Evolutionary conservation across 352 stramenopile species (phyloP), one percentile per base, ranked within the genome.

Genomic region (Globisporangium cederbergense): DNA sequence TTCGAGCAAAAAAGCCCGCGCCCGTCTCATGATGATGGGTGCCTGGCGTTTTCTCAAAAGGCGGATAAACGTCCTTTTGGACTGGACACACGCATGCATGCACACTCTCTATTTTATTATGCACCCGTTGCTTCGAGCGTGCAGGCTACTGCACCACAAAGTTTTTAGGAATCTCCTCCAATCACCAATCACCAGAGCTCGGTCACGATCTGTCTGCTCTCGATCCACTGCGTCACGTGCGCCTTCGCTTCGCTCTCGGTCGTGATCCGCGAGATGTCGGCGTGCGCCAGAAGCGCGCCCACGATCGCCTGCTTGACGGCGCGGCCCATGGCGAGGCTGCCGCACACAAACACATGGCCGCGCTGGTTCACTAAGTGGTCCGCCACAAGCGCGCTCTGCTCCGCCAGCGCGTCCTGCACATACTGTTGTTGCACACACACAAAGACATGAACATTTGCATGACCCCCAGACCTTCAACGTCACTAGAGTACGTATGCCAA

Each of bases 321-420:
- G 20, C 82, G 81, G 6, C 87, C 85, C 84, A 95, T 93, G 22
- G 71, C 75, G 34, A 89, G 69, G 57, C 85, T 91, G n/a, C 87
- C 87, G 30, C 87, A 95, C 30, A 95, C 67, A 58, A 79, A 95
- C 30, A 94, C 66, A 68, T 88, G 85, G 38, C 85, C 84, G 36
- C 78, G 65, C 11, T 86, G 61, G 43, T 70, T 58, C 36, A 92
- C 60, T 22, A 93, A 49, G 68, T 92, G 84, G 20, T 74, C 57
- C 7, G 68, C 74, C 10, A 95, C 71, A 11, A 92, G 66, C 51
- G 77, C 77, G 40, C 72, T 79, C 53, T 89, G 70, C 51, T 87
- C 81, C 20, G 68, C 32, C 53, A 95, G 51, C 25, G 71, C 75
- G 60, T 92, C 79, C 58, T 93, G 84, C 13, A 95, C 87, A 40